Base-by-base conservation (phyloP, 2,329 filamentous ascomycete species). In the Microdochium nivale region DNA sequence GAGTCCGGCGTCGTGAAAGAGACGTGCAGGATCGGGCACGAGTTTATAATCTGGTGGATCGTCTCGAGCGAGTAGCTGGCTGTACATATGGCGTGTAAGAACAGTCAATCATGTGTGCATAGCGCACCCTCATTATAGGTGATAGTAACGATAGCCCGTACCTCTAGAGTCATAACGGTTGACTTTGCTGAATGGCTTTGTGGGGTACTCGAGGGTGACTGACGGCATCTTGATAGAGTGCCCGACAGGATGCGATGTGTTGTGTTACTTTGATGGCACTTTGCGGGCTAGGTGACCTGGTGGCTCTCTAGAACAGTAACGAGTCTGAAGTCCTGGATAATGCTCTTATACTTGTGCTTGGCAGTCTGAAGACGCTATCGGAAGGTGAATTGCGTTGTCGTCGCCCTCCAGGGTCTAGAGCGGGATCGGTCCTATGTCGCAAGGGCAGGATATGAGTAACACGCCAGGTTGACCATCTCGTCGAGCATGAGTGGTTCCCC, bases 41-140 rank as follows among this genome's bases (percentile, higher is more conserved):
- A 75, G 68, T 92, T 90, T 68, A 95, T 74, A 61, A 95, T 86
- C 53, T 69, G 65, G 66, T 95, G 87, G 62, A 95, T 88, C 8
- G 83, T 80, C 48, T 81, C 74, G 49, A 86, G 77, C 52, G 88
- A 82, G 64, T 95, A 95, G 49, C 77, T 77, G 49, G 80, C 86
- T 90, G 49, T 23, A 23, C 21, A 33, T 8, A 33, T 14, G 30
- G 14, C 30, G 14, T 33, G 8, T 5, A 19, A 14, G 19, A 19
- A 52, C 44, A 43, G 55, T 60, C 49, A 49, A 49, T 37, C 2
- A 47, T 50, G 27, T 25, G 32, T 21, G n/a, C n/a, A n/a, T n/a
- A 44, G 35, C 13, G 47, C 27, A 13, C 21, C 21, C 32, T 47
- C 51, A 35, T 49, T 21, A 24, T 37, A 48, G 27, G 19, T 37